phyloP scores from a whole-genome alignment of 495 filamentous ascomycete species.

The Cercophora samala region DNA sequence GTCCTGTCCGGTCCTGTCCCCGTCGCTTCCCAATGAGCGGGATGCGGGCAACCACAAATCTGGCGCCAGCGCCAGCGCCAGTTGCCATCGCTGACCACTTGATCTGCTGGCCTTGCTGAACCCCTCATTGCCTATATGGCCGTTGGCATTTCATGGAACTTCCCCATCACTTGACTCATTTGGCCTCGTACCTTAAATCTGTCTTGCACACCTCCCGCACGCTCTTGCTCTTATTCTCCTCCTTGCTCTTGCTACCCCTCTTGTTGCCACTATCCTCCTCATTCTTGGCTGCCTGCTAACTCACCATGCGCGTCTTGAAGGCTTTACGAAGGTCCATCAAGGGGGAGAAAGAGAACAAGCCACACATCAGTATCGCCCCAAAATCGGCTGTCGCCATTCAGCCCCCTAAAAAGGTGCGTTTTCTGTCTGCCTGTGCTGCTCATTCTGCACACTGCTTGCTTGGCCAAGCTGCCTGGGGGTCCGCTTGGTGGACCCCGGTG shows the following conservation, averaged over 20 bases:
- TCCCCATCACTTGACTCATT: conserved; percentile 2
- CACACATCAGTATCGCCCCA: conserved; percentile 82
- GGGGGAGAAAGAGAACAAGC: conserved; percentile 73
- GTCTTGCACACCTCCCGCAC: not conserved
- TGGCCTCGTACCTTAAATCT: not conserved
- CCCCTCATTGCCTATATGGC: conserved; percentile 6
- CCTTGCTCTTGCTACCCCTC: conserved; percentile 1
- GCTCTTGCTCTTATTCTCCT: not conserved
- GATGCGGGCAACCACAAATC: conserved; percentile 9
- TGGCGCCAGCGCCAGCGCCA: conserved; percentile 12
- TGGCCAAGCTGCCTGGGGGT: conserved; percentile 9
- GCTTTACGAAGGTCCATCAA: conserved; percentile 83
- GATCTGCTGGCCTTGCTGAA: conserved; percentile 2
- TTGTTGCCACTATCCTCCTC: not conserved
- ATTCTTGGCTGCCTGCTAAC: conserved; percentile 30
- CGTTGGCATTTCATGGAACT: not conserved
- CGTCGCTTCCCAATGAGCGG: conserved; percentile 24
- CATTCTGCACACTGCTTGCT: conserved; percentile 14
- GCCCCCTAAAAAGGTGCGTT: conserved; percentile 89
- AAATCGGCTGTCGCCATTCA: conserved; percentile 94
- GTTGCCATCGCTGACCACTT: conserved; percentile 1
- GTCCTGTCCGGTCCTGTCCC: conserved; percentile 18
- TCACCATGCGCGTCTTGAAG: conserved; percentile 50
- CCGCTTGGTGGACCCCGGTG: conserved; percentile 5
- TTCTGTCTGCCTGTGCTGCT: conserved; percentile 16